Conservation (phyloP, 108 stramenopile species). For the Skeletonema menzelii region DNA sequence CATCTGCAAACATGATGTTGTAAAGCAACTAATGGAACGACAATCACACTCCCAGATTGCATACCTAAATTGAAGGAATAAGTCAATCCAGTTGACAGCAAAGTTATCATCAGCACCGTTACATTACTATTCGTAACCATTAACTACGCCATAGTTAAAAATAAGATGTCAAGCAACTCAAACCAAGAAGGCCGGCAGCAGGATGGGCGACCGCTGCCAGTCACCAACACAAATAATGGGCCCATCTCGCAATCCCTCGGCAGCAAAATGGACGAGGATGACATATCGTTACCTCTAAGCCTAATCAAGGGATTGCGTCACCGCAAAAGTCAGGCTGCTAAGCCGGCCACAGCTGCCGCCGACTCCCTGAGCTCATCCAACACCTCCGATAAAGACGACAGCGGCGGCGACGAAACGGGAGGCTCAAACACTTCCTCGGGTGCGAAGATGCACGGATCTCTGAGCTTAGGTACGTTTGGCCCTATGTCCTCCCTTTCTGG, state of each 20-base stretch:
- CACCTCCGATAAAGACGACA: slow-evolving; percentile 41
- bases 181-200: background rate
- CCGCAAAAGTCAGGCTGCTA: slow-evolving; percentile 2
- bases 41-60: background rate
- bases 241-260: slow-evolving; percentile 9
- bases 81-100: background rate
- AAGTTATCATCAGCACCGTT: background rate
- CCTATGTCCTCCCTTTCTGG: slow-evolving; percentile 29
- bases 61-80: no score
- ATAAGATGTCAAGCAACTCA: background rate
- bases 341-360: slow-evolving; percentile 4
- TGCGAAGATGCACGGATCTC: background rate
- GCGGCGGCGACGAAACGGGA: slow-evolving; percentile 23
- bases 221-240: background rate
- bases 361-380: slow-evolving; percentile 14
- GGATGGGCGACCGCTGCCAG: background rate
- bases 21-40: background rate
- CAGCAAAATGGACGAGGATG: slow-evolving; percentile 16
- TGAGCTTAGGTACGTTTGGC: slow-evolving; percentile 13
- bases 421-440: slow-evolving; percentile 24
- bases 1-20: background rate
- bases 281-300: slow-evolving; percentile 31
- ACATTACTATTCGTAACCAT: no score
- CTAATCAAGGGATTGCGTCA: slow-evolving; percentile 33
- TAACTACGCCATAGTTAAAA: background rate